phyloP scores from a whole-genome alignment of 257 asterid species.

The Lavandula angustifolia region DNA sequence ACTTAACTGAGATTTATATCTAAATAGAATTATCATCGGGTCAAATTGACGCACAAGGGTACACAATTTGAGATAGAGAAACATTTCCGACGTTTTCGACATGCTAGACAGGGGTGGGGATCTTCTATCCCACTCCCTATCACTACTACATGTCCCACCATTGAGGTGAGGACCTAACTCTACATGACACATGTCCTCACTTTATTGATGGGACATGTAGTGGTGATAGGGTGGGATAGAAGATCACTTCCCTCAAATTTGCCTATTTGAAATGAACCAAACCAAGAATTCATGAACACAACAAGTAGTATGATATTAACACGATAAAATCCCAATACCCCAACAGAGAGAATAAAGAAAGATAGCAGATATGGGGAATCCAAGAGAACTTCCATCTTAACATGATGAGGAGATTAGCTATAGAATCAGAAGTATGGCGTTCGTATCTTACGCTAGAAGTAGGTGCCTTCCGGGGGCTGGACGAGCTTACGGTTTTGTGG shows the following conservation, averaged over 20 bases:
- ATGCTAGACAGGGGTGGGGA: too few relatives aligned
- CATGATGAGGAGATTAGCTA: not conserved
- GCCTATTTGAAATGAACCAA: not conserved
- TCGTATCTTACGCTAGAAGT: slow-evolving; percentile 51
- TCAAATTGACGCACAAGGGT: too few relatives aligned
- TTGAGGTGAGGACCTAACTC: too few relatives aligned
- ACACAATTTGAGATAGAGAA: too few relatives aligned
- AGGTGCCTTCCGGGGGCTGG: slow-evolving; percentile 88
- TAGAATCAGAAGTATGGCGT: slow-evolving; percentile 26
- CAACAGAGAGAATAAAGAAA: slow-evolving; percentile 13
- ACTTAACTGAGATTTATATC: too few relatives aligned
- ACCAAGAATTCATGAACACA: not conserved
- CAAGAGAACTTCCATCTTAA: slow-evolving; percentile 33
- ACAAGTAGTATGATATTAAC: slow-evolving; percentile 1
- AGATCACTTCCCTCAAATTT: too few relatives aligned
- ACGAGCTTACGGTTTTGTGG: slow-evolving; percentile 43
- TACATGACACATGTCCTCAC: too few relatives aligned
- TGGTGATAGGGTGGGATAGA: too few relatives aligned
- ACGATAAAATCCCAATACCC: slow-evolving; percentile 27
- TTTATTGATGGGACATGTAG: too few relatives aligned
- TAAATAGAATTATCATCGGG: not conserved
- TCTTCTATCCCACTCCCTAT: too few relatives aligned
- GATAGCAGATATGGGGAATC: slow-evolving; percentile 21
- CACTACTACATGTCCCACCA: too few relatives aligned
- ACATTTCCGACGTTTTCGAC: too few relatives aligned